Evolutionary conservation across 2,329 filamentous ascomycete species (phyloP).

Genomic region (Fusarium phyllophilum): DNA sequence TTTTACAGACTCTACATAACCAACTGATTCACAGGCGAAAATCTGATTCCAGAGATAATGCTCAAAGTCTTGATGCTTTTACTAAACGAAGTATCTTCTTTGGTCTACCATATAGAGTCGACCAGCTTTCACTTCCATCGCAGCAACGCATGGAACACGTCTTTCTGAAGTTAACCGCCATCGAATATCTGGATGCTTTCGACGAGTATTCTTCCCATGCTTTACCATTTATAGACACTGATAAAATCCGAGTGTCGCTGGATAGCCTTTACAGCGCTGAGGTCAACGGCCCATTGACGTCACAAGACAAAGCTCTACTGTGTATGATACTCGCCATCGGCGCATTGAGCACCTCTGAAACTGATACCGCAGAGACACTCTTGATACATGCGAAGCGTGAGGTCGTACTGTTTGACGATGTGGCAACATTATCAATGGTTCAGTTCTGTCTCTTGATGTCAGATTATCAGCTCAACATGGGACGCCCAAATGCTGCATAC

Average conservation of each 20-base stretch:
- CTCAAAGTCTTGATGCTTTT: not conserved
- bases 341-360: not conserved
- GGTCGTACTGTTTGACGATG: not conserved
- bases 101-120: not conserved
- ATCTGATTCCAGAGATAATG: too few relatives aligned
- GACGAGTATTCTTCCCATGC: not conserved
- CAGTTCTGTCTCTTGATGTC: not conserved
- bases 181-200: rapidly evolving
- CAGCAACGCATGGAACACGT: too few relatives aligned
- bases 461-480: not conserved
- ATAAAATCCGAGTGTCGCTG: rapidly evolving
- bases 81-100: not conserved
- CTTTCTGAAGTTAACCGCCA: rapidly evolving
- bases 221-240: rapidly evolving
- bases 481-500: not conserved
- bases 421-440: not conserved
- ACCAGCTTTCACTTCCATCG: too few relatives aligned
- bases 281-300: rapidly evolving
- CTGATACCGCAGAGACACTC: rapidly evolving
- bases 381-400: not conserved
- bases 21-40: not conserved
- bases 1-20: not conserved
- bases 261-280: not conserved
- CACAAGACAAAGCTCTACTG: not conserved
- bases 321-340: not conserved